Percentiles rank a stretch among this genome's conserved stretches.
phyloP scores from a whole-genome alignment of 2,329 filamentous ascomycete species.

The Elsinoe ampelina region DNA sequence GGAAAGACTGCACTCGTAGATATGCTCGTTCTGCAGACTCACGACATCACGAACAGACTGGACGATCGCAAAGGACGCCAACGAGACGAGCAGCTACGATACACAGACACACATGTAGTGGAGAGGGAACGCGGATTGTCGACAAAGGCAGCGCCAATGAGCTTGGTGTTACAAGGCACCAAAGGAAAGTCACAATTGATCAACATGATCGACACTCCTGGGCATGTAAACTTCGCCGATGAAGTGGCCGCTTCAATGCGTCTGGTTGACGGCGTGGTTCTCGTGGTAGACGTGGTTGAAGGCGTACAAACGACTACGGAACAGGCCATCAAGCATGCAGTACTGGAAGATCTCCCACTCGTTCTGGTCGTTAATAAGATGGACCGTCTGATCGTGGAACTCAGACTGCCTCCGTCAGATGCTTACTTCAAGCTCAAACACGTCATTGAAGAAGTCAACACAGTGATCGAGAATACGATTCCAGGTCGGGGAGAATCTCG shows the following conservation, averaged over 20 bases:
- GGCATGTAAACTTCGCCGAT: constrained; percentile 97
- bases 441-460: constrained; percentile 97
- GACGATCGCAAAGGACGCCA: constrained; percentile 74
- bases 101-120: constrained; percentile 84
- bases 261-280: constrained; percentile 80
- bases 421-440: constrained; percentile 99
- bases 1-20: constrained; percentile 98
- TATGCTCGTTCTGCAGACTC: constrained; percentile 93
- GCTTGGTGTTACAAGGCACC: constrained; percentile 74
- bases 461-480: constrained; percentile 77
- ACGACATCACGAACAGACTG: constrained; percentile 70
- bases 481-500: constrained; percentile 70
- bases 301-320: constrained; percentile 98
- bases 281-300: constrained; percentile 93
- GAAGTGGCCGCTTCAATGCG: constrained; percentile 85
- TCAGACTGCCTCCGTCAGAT: constrained; percentile 87
- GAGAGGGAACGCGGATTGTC: constrained; percentile 86
- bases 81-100: constrained; percentile 81
- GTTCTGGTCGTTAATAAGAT: constrained; percentile 95
- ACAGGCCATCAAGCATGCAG: constrained; percentile 91
- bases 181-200: constrained; percentile 91
- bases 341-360: constrained; percentile 79
- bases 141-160: constrained; percentile 91
- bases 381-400: constrained; percentile 85
- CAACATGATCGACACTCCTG: constrained; percentile 92